Conservation (phyloP, 2,329 filamentous ascomycete genomes). For the Juglanconis juglandina region DNA sequence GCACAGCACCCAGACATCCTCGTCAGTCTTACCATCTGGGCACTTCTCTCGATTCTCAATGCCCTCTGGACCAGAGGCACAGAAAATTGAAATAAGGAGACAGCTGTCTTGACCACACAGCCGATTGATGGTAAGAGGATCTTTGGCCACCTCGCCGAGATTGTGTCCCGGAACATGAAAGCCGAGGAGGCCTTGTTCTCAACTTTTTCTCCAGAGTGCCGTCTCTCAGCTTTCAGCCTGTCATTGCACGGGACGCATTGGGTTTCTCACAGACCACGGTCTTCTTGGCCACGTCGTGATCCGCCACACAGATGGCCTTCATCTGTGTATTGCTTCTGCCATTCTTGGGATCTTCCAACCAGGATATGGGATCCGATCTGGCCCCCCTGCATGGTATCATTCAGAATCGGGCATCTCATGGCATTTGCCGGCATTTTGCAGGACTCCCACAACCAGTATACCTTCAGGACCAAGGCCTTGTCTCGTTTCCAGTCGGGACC, state of each 20-base stretch:
- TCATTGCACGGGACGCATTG: not conserved
- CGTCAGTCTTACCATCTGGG: not conserved
- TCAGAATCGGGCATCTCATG: not conserved
- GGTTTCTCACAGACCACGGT: not conserved
- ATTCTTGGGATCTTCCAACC: not conserved
- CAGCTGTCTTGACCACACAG: slow-evolving; percentile 1
- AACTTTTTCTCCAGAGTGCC: not conserved
- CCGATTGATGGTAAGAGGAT: slow-evolving; percentile 10
- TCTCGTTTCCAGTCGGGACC: not conserved
- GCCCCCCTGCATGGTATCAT: not conserved
- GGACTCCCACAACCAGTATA: not conserved
- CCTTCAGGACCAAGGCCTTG: not conserved
- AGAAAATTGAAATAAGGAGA: not conserved
- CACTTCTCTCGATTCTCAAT: not conserved
- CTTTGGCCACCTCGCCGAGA: not conserved
- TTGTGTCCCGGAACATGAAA: not conserved
- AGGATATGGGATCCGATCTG: not conserved
- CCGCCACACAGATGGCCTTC: not conserved
- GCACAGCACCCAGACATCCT: slow-evolving; percentile 1
- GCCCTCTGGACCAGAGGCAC: not conserved
- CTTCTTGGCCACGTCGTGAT: not conserved
- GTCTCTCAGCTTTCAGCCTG: not conserved
- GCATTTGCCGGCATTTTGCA: not conserved
- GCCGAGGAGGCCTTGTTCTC: not conserved
- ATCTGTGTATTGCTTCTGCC: not conserved